Base-by-base conservation (phyloP, 441 rosid species). In the Corymbia citriodora region DNA sequence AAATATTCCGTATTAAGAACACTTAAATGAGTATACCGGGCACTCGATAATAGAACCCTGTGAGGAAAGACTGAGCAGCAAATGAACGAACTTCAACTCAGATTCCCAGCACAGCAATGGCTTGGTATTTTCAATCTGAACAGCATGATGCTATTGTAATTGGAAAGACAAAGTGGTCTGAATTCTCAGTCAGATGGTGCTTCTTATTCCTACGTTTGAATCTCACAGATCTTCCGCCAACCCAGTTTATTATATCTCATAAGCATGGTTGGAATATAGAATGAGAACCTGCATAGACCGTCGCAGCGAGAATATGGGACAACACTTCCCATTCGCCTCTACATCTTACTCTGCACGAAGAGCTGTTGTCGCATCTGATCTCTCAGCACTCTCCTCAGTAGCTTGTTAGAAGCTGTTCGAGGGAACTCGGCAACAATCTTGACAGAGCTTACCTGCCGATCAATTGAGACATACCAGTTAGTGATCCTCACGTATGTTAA, bases 361-460 rank as follows among this genome's bases (percentile, higher is more conserved):
- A 93, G 91, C 90, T 96, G 95, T 23, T 91, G 94, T 93, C 90
- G 94, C 89, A 95, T 90, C 90, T 95, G 94, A 91, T 96, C 96
- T 93, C 96, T 95, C 94, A 97, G 88, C 14, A 94, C 95, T 93
- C 99, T 95, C 91, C 99, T 96, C 33, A 98, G 88, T 89, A 97
- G 90, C 94, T 98, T 98, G 94, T 97, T 96, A 0, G 98, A 97
- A 59, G 99, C 98, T 25, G 97, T 97, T 89, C 99, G 93, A 16
- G 99, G 99, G 89, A 98, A 96, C 92, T 96, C 97, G 0, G 89
- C 65, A 27, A 96, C 94, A 89, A 96, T 93, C 95, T 96, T 96
- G 63, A 96, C 98, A 70, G 90, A 91, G 90, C 93, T 95, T 92
- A 98, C 99, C 99, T 97, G 96, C 83, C 19, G 45, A 89, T 74